These are phyloP conservation scores for Aureobasidium sp. DNA, from an alignment of 2,329 filamentous ascomycete genomes.

Conservation along the genomic window DNA sequence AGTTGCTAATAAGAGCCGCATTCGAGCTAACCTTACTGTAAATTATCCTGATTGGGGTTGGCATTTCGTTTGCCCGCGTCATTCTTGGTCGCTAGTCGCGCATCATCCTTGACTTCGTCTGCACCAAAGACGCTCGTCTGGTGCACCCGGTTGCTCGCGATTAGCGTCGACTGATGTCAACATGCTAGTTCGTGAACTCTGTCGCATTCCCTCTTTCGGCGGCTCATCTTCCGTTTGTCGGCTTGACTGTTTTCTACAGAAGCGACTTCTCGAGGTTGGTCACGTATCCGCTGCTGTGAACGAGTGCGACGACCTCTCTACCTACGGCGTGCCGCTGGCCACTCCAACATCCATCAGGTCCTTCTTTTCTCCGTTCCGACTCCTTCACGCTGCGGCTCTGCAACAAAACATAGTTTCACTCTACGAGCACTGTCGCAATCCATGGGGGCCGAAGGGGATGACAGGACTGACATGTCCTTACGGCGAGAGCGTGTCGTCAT, in stretches of 20 bases:
- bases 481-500: conserved; percentile 43
- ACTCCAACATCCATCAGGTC: too few species aligned
- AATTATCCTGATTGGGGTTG: background rate
- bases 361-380: background rate
- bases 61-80: too few species aligned
- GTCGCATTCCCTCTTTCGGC: too few species aligned
- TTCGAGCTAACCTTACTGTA: conserved; percentile 7
- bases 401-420: background rate
- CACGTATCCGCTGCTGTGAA: background rate
- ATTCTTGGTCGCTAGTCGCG: too few species aligned
- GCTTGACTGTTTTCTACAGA: too few species aligned
- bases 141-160: too few species aligned
- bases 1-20: too few species aligned
- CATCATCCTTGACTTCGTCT: too few species aligned
- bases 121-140: too few species aligned
- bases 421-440: background rate
- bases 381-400: background rate
- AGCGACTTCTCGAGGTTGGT: background rate
- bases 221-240: too few species aligned
- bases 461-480: conserved; percentile 17
- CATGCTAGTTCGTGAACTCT: too few species aligned
- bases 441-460: background rate
- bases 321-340: background rate
- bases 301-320: background rate
- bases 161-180: too few species aligned